These are phyloP conservation scores for Solanum lignicaule DNA, from an alignment of 257 asterid genomes.

Conservation along the genomic window DNA sequence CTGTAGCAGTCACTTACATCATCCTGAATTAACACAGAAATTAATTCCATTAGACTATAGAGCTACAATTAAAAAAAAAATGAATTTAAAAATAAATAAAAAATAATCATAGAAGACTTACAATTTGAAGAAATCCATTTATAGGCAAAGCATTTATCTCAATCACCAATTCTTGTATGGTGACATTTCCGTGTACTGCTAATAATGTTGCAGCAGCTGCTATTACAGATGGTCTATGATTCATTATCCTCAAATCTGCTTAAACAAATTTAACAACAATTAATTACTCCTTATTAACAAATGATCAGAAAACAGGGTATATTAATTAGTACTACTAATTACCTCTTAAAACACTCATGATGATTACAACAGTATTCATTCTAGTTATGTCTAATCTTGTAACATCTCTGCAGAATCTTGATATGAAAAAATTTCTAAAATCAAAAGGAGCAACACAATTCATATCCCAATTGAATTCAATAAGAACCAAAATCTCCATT, in stretches of 20 bases:
- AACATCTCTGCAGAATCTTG: not conserved
- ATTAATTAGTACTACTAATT: not conserved
- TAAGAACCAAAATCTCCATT: constrained; percentile 18
- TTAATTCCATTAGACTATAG: constrained; percentile 8
- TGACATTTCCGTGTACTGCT: constrained; percentile 26
- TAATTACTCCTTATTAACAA: not conserved
- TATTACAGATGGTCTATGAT: constrained; percentile 34
- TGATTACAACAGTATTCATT: not conserved
- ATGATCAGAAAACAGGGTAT: not conserved
- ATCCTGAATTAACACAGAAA: not conserved
- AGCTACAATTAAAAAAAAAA: too few relatives aligned
- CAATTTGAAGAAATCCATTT: constrained; percentile 17
- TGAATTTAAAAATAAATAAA: too few relatives aligned
- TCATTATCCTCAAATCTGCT: constrained; percentile 38
- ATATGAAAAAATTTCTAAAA: constrained; percentile 1
- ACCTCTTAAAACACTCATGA: not conserved
- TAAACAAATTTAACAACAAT: not conserved
- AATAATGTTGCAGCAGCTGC: constrained; percentile 66
- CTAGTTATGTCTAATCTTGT: not conserved
- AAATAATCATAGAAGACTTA: constrained; percentile 10
- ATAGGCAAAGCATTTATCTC: constrained; percentile 19
- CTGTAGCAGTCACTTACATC: not conserved
- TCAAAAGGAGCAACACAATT: constrained; percentile 34
- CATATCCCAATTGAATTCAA: constrained; percentile 55
- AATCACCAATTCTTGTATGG: constrained; percentile 20